These are phyloP conservation scores for Thielaviopsis euricoi DNA, from an alignment of 2,329 filamentous ascomycete genomes.

Conservation along the genomic window DNA sequence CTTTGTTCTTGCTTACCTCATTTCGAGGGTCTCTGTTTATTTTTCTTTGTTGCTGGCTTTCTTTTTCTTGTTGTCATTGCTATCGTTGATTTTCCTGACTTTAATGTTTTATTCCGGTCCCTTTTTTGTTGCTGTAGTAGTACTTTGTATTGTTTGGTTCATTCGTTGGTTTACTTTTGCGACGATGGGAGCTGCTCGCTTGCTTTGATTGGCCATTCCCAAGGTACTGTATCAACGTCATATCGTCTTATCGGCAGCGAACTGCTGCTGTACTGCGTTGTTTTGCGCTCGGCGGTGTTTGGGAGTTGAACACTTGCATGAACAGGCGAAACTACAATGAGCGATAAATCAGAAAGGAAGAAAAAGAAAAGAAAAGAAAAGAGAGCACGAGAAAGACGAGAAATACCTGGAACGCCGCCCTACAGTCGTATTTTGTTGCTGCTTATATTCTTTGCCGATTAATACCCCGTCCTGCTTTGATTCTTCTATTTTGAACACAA, in stretches of 20 bases:
- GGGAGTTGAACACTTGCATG: too few species aligned
- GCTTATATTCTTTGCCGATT: slow-evolving; percentile 29
- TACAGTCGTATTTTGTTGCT: slow-evolving; percentile 9
- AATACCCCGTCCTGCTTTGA: slow-evolving; percentile 23
- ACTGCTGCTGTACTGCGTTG: too few species aligned
- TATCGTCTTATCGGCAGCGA: too few species aligned
- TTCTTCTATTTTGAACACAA: too few species aligned
- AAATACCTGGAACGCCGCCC: neutral
- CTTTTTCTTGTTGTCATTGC: neutral
- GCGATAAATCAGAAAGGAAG: neutral
- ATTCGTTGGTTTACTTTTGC: neutral
- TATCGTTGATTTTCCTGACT: neutral
- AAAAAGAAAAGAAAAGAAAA: too few species aligned
- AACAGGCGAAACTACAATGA: too few species aligned
- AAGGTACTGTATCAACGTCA: too few species aligned
- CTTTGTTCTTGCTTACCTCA: neutral
- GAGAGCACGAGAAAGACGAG: too few species aligned
- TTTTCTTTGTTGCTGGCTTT: too few species aligned
- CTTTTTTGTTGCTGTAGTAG: neutral
- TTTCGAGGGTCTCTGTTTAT: neutral
- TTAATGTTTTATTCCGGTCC: neutral
- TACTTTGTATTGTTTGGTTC: neutral
- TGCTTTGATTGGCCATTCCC: too few species aligned
- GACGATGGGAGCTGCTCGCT: too few species aligned
- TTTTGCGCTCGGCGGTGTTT: too few species aligned